Conservation (phyloP, 768 basidiomycete genomes). For the Trametes punicea region DNA sequence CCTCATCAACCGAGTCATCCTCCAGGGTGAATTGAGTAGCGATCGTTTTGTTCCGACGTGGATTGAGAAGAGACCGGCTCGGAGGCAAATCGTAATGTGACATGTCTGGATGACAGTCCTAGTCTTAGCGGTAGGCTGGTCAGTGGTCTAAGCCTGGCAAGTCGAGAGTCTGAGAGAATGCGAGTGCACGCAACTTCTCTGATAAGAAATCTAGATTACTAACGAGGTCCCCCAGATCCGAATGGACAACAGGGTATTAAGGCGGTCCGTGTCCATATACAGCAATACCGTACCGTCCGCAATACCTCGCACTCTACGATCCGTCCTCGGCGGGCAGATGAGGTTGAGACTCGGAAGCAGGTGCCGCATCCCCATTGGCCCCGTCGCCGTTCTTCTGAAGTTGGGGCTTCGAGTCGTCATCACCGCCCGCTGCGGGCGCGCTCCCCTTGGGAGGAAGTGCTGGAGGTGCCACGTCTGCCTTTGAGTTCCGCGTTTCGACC, state of each 20-base stretch:
- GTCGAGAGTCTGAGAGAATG: background rate
- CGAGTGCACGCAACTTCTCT: too few species aligned
- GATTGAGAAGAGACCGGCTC: too few species aligned
- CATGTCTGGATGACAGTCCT: too few species aligned
- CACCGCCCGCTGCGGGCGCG: background rate
- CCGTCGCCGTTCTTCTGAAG: background rate
- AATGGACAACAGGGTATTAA: constrained; percentile 7
- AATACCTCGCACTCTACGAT: background rate
- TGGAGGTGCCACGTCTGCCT: constrained; percentile 4
- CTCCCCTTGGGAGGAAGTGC: constrained; percentile 10
- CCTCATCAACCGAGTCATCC: too few species aligned
- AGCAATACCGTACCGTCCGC: constrained; percentile 7
- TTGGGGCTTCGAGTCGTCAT: background rate
- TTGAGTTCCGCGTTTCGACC: background rate
- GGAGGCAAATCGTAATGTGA: too few species aligned
- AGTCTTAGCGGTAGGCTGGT: too few species aligned
- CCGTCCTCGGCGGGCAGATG: background rate
- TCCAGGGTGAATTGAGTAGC: too few species aligned
- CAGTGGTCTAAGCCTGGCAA: too few species aligned
- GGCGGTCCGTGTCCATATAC: constrained; percentile 10
- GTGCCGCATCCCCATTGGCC: background rate
- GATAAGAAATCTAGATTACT: background rate
- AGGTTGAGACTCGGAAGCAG: background rate
- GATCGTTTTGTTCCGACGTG: too few species aligned
- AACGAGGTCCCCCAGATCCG: background rate